These are phyloP conservation scores for Nidula microcarpa DNA, from an alignment of 768 basidiomycete species.

Conservation along the genomic window DNA sequence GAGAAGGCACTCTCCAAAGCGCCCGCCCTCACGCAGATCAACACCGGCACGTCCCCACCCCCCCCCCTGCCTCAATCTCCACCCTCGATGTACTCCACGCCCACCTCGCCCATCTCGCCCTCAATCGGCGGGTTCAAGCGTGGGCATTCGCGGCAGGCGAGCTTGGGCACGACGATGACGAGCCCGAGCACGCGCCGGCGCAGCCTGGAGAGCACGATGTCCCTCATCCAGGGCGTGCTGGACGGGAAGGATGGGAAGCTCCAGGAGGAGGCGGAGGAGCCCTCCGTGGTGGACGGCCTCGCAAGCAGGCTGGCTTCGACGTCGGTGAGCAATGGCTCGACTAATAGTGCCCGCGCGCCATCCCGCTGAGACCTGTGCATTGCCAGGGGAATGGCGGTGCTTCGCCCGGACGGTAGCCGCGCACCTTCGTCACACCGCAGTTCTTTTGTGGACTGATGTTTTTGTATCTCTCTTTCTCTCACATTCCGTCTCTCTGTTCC, in stretches of 20 bases:
- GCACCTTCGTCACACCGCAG: neutral
- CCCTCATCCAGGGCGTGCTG: slow-evolving; percentile 89
- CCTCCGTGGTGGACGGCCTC: slow-evolving; percentile 21
- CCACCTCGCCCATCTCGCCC: slow-evolving; percentile 36
- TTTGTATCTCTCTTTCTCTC: neutral
- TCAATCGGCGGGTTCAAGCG: slow-evolving; percentile 55
- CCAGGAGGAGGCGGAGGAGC: slow-evolving; percentile 31
- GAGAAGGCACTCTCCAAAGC: slow-evolving; percentile 28
- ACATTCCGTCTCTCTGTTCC: neutral
- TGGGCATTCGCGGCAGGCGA: slow-evolving; percentile 73
- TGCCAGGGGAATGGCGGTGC: neutral
- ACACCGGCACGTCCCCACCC: slow-evolving; percentile 1
- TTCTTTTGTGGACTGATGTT: slow-evolving; percentile 3
- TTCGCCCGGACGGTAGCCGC: neutral
- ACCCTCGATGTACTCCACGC: slow-evolving; percentile 26
- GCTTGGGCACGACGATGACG: slow-evolving; percentile 93
- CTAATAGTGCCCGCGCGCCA: neutral
- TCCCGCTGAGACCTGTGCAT: neutral
- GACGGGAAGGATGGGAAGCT: slow-evolving; percentile 56
- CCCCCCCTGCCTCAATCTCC: slow-evolving; percentile 16
- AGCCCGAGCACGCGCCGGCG: slow-evolving; percentile 90
- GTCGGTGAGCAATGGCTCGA: slow-evolving; percentile 11
- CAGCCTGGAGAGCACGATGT: slow-evolving; percentile 93
- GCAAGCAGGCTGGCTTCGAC: slow-evolving; percentile 31
- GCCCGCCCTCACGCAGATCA: slow-evolving; percentile 22